A percentile compares a stretch with the other conserved stretches of the same genome.
Conservation (phyloP, 192 early-diverging fungal species). For the Backusella australiensis region DNA sequence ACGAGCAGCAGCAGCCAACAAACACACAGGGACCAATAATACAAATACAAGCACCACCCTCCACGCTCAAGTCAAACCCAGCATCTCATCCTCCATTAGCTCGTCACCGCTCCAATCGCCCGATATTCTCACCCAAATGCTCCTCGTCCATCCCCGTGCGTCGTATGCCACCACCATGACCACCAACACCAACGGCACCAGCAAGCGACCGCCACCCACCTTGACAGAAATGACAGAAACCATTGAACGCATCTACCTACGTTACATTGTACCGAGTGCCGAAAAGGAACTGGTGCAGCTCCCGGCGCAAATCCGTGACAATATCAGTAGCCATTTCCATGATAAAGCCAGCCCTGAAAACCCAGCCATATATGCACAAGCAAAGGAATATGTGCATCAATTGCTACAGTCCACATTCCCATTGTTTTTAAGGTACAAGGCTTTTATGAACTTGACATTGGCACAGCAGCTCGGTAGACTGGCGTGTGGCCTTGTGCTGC, state of each 20-base stretch:
- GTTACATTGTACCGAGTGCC: conserved; percentile 50
- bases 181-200: not conserved
- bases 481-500: conserved; percentile 40
- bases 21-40: not conserved
- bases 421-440: conserved; percentile 48
- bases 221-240: conserved; percentile 47
- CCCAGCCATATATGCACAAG: conserved; percentile 50
- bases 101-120: conserved; percentile 4
- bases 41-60: not conserved
- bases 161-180: conserved; percentile 17
- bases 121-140: conserved; percentile 26
- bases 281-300: conserved; percentile 46
- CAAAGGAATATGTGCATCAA: conserved; percentile 50
- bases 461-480: conserved; percentile 45
- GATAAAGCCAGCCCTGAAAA: conserved; percentile 29
- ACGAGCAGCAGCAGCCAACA: not conserved
- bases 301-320: conserved; percentile 34
- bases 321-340: conserved; percentile 21
- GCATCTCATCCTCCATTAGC: not conserved
- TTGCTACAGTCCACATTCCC: conserved; percentile 49
- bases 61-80: not conserved
- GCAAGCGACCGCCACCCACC: conserved; percentile 32
- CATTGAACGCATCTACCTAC: conserved; percentile 54
- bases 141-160: conserved; percentile 14
- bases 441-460: conserved; percentile 51